Percentiles rank a stretch among this genome's conserved stretches.
Conservation (phyloP, 2,329 filamentous ascomycete genomes). For the Nectriaceae sp. region DNA sequence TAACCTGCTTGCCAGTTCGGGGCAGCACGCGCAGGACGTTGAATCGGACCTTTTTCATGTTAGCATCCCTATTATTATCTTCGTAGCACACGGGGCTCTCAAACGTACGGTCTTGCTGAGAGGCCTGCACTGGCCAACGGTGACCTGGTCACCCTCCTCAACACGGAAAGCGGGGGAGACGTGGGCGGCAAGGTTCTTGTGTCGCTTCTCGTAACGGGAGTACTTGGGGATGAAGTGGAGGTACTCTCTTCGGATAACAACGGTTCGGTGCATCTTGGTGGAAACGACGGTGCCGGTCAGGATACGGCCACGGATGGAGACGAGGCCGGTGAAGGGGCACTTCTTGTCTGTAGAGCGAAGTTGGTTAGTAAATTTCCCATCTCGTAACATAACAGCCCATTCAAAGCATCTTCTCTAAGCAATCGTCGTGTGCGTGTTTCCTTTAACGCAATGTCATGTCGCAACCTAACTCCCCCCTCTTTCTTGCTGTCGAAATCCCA, state of each 20-base stretch:
- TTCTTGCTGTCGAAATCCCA: not conserved
- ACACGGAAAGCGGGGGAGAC: conserved; percentile 99
- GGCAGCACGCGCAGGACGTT: conserved; percentile 99
- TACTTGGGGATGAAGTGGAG: conserved; percentile 99
- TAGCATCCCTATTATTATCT: conserved; percentile 24
- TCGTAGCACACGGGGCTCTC: not conserved
- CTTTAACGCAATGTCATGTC: not conserved
- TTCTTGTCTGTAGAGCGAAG: conserved; percentile 81
- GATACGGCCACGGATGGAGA: conserved; percentile 99
- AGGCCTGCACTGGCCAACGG: conserved; percentile 98
- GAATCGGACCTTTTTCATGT: conserved; percentile 79
- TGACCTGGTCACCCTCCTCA: conserved; percentile 98
- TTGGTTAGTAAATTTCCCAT: conserved; percentile 26
- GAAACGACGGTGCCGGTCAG: conserved; percentile 98
- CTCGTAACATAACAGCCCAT: conserved; percentile 1
- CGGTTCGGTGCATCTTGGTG: conserved; percentile 99
- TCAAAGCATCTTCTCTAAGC: not conserved
- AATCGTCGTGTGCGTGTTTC: not conserved
- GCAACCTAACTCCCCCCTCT: conserved; percentile 18
- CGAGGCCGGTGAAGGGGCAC: conserved; percentile 98
- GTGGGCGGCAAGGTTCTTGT: conserved; percentile 99
- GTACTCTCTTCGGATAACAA: conserved; percentile 99
- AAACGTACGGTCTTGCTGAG: conserved; percentile 97
- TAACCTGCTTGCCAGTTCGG: conserved; percentile 95
- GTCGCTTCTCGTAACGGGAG: conserved; percentile 99